Evolutionary conservation across 306 rosid genomes (phyloP), one percentile per base, ranked within the genome.

Genomic region (Rubus parviflorus): DNA sequence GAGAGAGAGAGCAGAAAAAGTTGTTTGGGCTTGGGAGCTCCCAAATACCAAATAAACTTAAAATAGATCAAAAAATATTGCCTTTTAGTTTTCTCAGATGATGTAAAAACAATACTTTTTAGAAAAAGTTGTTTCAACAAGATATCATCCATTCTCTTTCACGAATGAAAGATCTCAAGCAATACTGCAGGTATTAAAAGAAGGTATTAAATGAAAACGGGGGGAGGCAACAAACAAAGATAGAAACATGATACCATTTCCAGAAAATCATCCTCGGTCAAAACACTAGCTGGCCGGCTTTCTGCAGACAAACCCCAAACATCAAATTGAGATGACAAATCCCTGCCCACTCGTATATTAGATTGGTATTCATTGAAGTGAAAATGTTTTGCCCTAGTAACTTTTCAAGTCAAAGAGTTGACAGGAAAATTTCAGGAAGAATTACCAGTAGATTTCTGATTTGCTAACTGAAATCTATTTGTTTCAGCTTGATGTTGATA

Each of bases 181-280:
- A 58, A 25, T 4, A 47, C 22, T 35, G 13, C 6, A 30, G 76
- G 22, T 66, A 52, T 37, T 57, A 3, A 56, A 56, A 25, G 30
- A 25, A 25, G 30, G 30, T 12, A 25, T 7, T 49, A 73, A 13
- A 14, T 35, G 22, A 52, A 53, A n/a, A 54, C 22, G 5, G 46
- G 67, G 15, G n/a, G 15, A 35, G 14, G 23, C 56, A n/a, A 61
- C 23, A 58, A 51, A 25, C 66, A 8, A 72, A 49, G 53, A 72
- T 54, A 51, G n/a, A 57, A 54, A 6, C 67, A 15, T 42, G 19
- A 49, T 87, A 91, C 97, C 97, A 89, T 88, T 66, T 89, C 91
- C 75, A 91, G 91, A 88, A 91, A 85, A 74, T 89, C 94, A 79
- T 91, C 91, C 41, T 91, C 97, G 0, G 92, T 83, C 83, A 88